phyloP scores from a whole-genome alignment of 1,284 basidiomycete species.

The Schizophyllum amplum region DNA sequence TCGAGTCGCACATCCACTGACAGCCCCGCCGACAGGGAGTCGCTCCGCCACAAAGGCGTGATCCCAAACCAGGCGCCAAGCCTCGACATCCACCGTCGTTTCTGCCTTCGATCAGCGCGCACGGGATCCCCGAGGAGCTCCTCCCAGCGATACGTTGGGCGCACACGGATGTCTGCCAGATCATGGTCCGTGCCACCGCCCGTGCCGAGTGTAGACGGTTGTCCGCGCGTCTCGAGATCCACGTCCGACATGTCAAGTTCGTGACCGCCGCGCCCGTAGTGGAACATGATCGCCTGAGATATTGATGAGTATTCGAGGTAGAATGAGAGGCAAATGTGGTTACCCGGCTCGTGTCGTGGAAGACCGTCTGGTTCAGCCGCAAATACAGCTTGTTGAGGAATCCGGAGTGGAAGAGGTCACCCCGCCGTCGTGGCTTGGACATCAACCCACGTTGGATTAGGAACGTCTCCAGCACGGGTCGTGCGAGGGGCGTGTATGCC shows the following conservation, averaged over 20 bases:
- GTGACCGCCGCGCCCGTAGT: constrained; percentile 41
- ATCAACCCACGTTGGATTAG: constrained; percentile 56
- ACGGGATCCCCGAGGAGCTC: constrained; percentile 55
- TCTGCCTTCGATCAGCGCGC: constrained; percentile 26
- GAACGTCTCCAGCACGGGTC: constrained; percentile 58
- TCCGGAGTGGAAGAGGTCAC: constrained; percentile 55
- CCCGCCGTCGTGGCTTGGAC: constrained; percentile 25
- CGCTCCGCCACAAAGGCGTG: constrained; percentile 51
- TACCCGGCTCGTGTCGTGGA: constrained; percentile 44
- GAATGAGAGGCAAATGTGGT: too few species aligned
- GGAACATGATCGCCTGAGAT: constrained; percentile 52
- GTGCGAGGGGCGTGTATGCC: constrained; percentile 66
- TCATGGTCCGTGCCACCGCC: constrained; percentile 71
- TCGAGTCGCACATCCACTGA: constrained; percentile 50
- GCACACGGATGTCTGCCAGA: constrained; percentile 46
- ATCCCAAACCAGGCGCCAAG: constrained; percentile 61
- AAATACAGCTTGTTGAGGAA: constrained; percentile 72
- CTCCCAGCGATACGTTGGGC: constrained; percentile 64
- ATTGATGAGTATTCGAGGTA: too few species aligned
- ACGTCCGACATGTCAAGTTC: constrained; percentile 57
- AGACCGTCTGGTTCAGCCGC: constrained; percentile 68
- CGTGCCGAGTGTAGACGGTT: constrained; percentile 50
- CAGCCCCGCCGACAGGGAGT: constrained; percentile 42
- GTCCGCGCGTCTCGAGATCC: constrained; percentile 42
- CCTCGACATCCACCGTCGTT: constrained; percentile 39